Base-by-base conservation (phyloP, 2,329 filamentous ascomycete species). In the Fusarium torulosum region DNA sequence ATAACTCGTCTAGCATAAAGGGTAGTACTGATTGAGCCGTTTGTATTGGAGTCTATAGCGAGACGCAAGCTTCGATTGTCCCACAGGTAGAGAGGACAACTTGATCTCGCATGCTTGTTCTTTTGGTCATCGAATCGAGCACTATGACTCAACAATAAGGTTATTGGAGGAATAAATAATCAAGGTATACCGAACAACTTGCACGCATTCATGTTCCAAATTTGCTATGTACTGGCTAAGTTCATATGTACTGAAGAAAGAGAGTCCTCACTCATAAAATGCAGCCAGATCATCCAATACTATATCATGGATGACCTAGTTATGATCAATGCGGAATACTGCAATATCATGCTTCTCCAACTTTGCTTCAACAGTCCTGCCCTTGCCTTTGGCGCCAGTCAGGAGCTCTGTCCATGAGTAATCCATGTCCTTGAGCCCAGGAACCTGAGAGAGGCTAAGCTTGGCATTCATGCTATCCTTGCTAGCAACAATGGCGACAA, bases 381-480 rank as follows among this genome's bases (percentile, higher is more conserved):
- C 57, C 31, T 53, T 62, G 13, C 59, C 59, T 41, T 62, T 62
- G 14, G 57, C 47, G 37, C 59, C 59, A 20, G 57, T 61, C 23
- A 62, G 31, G 17, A 62, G 35, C 37, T 62, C 59, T 4, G 59
- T 62, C 59, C 59, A 62, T 11, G 59, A 62, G 23, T 62, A 62
- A 17, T 62, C 57, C 2, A 43, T 33, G 10, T 62, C 57, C 37
- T 62, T 43, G 1, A 62, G 57, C 21, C 59, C 59, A 15, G 59
- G 57, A 17, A 62, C 59, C 10, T 62, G 43, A n/a, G 59, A 55
- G 29, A 62, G 59, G 57, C 57, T 62, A 42, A 62, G 20, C 7
- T 54, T 41, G 14, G 57, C 35, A 17, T 46, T 60, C n/a, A 55
- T 20, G 20, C 44, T 62, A 4, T 49, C 59, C 29, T 55, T 62